phyloP scores from a whole-genome alignment of 2,329 filamentous ascomycete species.

The Colletotrichum musicola region DNA sequence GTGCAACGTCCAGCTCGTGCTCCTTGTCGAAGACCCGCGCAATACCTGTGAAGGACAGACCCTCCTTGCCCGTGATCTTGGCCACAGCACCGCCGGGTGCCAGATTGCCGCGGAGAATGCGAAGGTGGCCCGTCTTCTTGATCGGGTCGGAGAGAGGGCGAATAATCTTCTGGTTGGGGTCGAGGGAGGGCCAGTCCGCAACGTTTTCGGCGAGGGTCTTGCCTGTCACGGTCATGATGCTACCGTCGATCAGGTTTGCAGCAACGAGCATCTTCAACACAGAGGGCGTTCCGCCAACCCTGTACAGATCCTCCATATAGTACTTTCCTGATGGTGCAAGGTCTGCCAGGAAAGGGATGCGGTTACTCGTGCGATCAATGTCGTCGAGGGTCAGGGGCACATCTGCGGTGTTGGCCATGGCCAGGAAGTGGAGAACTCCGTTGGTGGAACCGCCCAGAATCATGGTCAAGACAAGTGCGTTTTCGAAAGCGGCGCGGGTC shows the following conservation, averaged over 20 bases:
- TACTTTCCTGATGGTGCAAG: conserved; percentile 87
- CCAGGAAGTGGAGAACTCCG: conserved; percentile 87
- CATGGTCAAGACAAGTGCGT: conserved; percentile 91
- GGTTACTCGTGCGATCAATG: conserved; percentile 83
- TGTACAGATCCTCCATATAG: conserved; percentile 89
- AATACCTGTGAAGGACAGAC: conserved; percentile 82
- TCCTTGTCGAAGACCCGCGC: conserved; percentile 92
- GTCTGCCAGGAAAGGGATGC: conserved; percentile 88
- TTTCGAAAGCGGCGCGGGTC: conserved; percentile 85
- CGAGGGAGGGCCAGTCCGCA: conserved; percentile 79
- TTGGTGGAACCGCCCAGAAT: conserved; percentile 92
- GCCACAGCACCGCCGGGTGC: conserved; percentile 91
- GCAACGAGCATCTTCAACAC: conserved; percentile 89
- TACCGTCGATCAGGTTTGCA: conserved; percentile 79
- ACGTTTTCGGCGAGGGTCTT: conserved; percentile 88
- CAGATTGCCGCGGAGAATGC: conserved; percentile 88
- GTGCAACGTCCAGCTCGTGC: conserved; percentile 78
- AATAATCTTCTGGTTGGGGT: conserved; percentile 86
- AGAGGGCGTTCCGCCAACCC: conserved; percentile 85
- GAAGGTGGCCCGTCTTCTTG: conserved; percentile 88
- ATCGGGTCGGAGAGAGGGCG: conserved; percentile 78
- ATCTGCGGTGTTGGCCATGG: conserved; percentile 88
- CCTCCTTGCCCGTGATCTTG: conserved; percentile 97
- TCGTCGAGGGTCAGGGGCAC: conserved; percentile 84
- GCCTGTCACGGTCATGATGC: conserved; percentile 85